Evolutionary conservation across 371 early-diverging fungal species (phyloP).

Genomic region (Rhizopus microsporus): DNA sequence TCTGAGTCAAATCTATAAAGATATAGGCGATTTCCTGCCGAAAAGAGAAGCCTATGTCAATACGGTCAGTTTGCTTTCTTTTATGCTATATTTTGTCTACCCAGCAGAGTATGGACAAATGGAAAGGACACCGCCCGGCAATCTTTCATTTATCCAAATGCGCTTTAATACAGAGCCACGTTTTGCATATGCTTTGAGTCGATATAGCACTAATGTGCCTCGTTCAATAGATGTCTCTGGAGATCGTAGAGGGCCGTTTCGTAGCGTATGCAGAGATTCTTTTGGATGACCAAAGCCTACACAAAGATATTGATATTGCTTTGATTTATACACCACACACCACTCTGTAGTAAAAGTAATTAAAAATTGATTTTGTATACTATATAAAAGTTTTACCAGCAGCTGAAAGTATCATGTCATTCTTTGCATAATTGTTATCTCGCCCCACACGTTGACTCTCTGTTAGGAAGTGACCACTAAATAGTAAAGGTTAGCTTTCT

Average conservation of each 20-base stretch:
- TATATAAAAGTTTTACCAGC: constrained; percentile 15
- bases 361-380: not conserved
- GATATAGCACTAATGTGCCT: constrained; percentile 37
- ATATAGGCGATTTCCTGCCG: constrained; percentile 33
- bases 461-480: constrained; percentile 22
- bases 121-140: constrained; percentile 41
- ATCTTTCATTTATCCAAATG: constrained; percentile 34
- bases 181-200: constrained; percentile 26
- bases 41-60: constrained; percentile 32
- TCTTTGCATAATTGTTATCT: constrained; percentile 16
- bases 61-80: not conserved
- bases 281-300: constrained; percentile 37
- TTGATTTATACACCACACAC: constrained; percentile 28
- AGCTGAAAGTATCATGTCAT: constrained; percentile 24
- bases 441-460: constrained; percentile 12
- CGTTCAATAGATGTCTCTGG: constrained; percentile 24
- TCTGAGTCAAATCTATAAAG: constrained; percentile 33
- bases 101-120: constrained; percentile 46
- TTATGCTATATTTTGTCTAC: constrained; percentile 19
- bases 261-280: constrained; percentile 13
- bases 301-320: constrained; percentile 40
- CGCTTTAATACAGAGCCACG: constrained; percentile 22
- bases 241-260: constrained; percentile 7
- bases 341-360: constrained; percentile 26
- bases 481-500: not conserved